Evolutionary conservation across 179 eudicot genomes (phyloP).

Genomic region (Beta corolliflora): DNA sequence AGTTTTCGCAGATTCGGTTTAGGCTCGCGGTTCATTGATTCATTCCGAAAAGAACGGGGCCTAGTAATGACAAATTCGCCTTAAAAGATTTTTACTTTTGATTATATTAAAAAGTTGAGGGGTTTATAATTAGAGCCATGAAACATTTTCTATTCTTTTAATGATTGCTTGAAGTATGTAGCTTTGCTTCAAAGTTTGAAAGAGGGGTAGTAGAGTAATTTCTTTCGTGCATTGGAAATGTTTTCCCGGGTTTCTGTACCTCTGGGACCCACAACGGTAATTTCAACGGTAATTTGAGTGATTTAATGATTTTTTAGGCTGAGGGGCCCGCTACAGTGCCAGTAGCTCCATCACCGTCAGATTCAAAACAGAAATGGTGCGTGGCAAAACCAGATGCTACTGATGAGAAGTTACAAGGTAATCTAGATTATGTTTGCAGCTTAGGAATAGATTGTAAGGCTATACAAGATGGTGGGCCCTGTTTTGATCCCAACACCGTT

Average conservation of each 20-base stretch:
- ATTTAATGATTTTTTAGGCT: neutral
- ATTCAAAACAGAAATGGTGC: conserved; percentile 39
- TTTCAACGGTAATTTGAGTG: neutral
- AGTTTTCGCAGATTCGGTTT: too few relatives aligned
- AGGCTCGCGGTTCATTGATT: too few relatives aligned
- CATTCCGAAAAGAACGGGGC: too few relatives aligned
- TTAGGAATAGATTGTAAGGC: conserved; percentile 51
- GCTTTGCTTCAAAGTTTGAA: neutral
- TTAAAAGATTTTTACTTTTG: too few relatives aligned
- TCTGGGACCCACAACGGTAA: neutral
- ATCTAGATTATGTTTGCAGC: conserved; percentile 51
- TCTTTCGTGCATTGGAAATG: neutral
- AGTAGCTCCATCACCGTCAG: conserved; percentile 23
- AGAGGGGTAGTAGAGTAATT: neutral
- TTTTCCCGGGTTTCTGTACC: conserved; percentile 4
- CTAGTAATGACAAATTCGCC: too few relatives aligned
- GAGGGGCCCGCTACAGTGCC: conserved; percentile 21
- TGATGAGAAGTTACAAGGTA: conserved; percentile 43
- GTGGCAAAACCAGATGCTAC: conserved; percentile 44
- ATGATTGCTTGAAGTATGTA: neutral
- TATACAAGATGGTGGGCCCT: conserved; percentile 48
- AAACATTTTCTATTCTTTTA: too few relatives aligned
- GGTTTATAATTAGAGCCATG: too few relatives aligned
- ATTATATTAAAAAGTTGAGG: too few relatives aligned
- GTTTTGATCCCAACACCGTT: conserved; percentile 49